A percentile compares a stretch with the other conserved stretches of the same genome.
Evolutionary conservation across 2,329 filamentous ascomycete genomes (phyloP).

Genomic region (Aspergillus sp.): DNA sequence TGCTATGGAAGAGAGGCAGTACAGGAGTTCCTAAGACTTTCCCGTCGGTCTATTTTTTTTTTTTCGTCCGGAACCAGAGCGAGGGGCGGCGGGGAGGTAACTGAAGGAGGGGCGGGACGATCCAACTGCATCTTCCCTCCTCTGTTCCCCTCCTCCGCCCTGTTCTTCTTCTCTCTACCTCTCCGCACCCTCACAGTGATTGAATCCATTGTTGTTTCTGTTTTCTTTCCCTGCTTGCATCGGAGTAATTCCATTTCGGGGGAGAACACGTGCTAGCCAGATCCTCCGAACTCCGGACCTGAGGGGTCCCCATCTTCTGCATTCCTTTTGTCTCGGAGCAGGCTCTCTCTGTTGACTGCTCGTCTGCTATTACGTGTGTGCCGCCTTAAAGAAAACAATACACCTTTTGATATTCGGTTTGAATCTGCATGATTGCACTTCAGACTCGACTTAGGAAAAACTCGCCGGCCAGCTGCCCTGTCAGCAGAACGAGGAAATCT

Average conservation of each 20-base stretch:
- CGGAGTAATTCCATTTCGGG: not conserved
- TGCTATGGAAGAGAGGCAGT: not conserved
- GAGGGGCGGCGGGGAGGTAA: constrained; percentile 33
- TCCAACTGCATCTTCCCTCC: not conserved
- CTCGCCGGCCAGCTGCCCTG: not conserved
- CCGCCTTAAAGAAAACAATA: not conserved
- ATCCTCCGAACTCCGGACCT: constrained; percentile 29
- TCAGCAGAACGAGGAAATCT: not conserved
- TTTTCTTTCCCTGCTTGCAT: constrained; percentile 9
- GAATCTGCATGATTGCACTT: constrained; percentile 4
- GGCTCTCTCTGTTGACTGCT: constrained; percentile 4
- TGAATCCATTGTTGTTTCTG: not conserved
- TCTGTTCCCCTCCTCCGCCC: not conserved
- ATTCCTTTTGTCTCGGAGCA: constrained; percentile 9
- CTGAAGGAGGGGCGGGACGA: constrained; percentile 27
- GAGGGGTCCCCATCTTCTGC: constrained; percentile 3
- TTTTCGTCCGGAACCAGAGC: not conserved
- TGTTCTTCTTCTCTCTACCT: not conserved
- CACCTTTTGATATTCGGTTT: not conserved
- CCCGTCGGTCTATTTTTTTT: not conserved
- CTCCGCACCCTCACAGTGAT: not conserved
- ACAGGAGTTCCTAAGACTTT: not conserved
- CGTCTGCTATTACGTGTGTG: constrained; percentile 2
- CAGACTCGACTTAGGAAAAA: not conserved
- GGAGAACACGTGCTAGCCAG: constrained; percentile 26